Evolutionary conservation across 2,329 filamentous ascomycete species (phyloP).

Genomic region (Aspergillus caelatus): DNA sequence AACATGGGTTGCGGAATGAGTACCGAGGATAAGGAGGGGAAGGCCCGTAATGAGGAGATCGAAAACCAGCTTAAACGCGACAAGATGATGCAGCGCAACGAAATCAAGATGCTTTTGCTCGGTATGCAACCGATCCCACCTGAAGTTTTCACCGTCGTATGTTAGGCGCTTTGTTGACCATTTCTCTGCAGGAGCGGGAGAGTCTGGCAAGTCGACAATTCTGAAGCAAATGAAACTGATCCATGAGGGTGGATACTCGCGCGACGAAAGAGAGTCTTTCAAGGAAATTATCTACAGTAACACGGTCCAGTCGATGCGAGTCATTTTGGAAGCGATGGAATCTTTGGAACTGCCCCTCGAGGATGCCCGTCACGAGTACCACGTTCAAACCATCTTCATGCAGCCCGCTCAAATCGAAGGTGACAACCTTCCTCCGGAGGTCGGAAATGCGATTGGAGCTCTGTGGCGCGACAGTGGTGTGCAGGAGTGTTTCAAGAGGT

Average conservation of each 20-base stretch:
- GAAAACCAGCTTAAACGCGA: slow-evolving; percentile 99
- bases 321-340: slow-evolving; percentile 70
- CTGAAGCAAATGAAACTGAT: slow-evolving; percentile 99
- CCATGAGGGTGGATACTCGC: slow-evolving; percentile 97
- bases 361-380: slow-evolving; percentile 91
- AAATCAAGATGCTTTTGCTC: slow-evolving; percentile 99
- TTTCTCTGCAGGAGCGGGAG: slow-evolving; percentile 75
- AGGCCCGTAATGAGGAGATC: slow-evolving; percentile 99
- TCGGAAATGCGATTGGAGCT: slow-evolving; percentile 87
- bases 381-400: slow-evolving; percentile 98
- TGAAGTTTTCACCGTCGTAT: not conserved
- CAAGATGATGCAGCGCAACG: slow-evolving; percentile 97
- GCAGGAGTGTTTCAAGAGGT: slow-evolving; percentile 93
- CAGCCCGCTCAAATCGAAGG: slow-evolving; percentile 96
- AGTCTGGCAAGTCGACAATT: slow-evolving; percentile 94
- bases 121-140: slow-evolving; percentile 61
- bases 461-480: slow-evolving; percentile 93
- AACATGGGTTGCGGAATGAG: slow-evolving; percentile 99
- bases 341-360: slow-evolving; percentile 78
- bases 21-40: slow-evolving; percentile 99
- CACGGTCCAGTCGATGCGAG: slow-evolving; percentile 71
- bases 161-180: slow-evolving; percentile 19
- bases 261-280: slow-evolving; percentile 75
- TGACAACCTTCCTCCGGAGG: slow-evolving; percentile 89
- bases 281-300: slow-evolving; percentile 75